A percentile compares a stretch with the other conserved stretches of the same genome.
phyloP scores from a whole-genome alignment of 768 basidiomycete species.

The Kondoa malvinella region DNA sequence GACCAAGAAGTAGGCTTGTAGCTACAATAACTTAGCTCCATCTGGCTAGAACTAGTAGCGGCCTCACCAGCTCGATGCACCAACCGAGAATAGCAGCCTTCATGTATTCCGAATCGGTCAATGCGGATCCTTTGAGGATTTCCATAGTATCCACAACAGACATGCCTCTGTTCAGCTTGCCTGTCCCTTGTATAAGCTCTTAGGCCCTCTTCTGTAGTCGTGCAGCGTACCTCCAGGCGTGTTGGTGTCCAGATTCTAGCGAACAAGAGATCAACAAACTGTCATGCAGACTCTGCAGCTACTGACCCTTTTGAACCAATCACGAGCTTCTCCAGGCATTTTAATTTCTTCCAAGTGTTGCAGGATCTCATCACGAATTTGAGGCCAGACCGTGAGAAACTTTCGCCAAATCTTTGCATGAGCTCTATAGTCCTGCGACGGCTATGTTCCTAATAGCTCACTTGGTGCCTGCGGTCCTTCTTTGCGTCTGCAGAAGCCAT shows the following conservation, averaged over 20 bases:
- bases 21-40: constrained; percentile 35
- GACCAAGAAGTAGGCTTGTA: constrained; percentile 95
- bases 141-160: constrained; percentile 84
- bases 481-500: background rate
- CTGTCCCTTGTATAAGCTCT: constrained; percentile 29
- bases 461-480: background rate
- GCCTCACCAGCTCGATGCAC: constrained; percentile 84
- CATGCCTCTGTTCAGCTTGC: constrained; percentile 91
- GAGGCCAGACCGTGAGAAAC: constrained; percentile 57
- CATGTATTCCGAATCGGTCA: constrained; percentile 72
- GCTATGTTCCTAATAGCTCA: background rate
- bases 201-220: background rate
- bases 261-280: background rate
- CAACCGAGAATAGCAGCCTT: constrained; percentile 78
- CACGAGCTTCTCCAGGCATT: constrained; percentile 66
- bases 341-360: constrained; percentile 48
- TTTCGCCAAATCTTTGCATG: too few relatives aligned
- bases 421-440: too few relatives aligned
- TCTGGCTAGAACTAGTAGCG: background rate
- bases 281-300: background rate
- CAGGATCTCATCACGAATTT: constrained; percentile 61
- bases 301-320: constrained; percentile 68
- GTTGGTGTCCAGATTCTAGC: constrained; percentile 73
- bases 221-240: constrained; percentile 48
- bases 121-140: constrained; percentile 54